Evolutionary conservation across 495 filamentous ascomycete species (phyloP), one percentile per base, ranked within the genome.

Genomic region (Aspergillus taichungensis): DNA sequence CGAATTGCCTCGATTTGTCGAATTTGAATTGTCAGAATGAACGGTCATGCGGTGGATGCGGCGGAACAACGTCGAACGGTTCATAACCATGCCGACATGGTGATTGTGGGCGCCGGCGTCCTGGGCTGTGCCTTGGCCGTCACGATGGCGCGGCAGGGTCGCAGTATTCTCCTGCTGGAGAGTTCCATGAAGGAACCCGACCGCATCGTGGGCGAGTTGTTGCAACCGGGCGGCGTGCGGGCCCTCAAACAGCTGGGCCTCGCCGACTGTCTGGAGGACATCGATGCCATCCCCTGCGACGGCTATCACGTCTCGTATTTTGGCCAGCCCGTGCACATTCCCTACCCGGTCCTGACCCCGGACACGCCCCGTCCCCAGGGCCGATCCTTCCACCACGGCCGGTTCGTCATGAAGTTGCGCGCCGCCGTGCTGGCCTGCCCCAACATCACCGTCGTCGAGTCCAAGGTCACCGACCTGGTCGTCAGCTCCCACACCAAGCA

Each of bases 171-270:
- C n/a, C 69, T 98, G 40, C 77, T 98, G 13, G 92, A 98, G 66
- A 73, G 74, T 51, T 91, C 83, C 63, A 69, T 95, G 61, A 89
- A 91, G 66, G 87, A 96, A 68, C 92, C 92, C 9, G 88, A 97
- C 69, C 82, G 92, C 44, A 98, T 98, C 55, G 90, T 98, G 13
- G 92, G 92, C 43, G 92, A 98, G 69, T 67, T 98, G 47, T 67
- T 98, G 57, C 92, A 98, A 62, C 92, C 92, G 4, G 92, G 92
- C 29, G 92, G 92, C 34, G 82, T 95, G 33, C 66, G 73, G 35
- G 89, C 94, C 13, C 72, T 98, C 49, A 74, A 83, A 55, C 79
- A 83, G 52, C 68, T 98, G 42, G 94, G 94, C 6, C 64, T 98
- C 41, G 62, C 62, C 36, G 78, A 87, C 48, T 95, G 89, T 58